Conservation (phyloP, 192 early-diverging fungal species). For the Backusella tuberculispora region DNA sequence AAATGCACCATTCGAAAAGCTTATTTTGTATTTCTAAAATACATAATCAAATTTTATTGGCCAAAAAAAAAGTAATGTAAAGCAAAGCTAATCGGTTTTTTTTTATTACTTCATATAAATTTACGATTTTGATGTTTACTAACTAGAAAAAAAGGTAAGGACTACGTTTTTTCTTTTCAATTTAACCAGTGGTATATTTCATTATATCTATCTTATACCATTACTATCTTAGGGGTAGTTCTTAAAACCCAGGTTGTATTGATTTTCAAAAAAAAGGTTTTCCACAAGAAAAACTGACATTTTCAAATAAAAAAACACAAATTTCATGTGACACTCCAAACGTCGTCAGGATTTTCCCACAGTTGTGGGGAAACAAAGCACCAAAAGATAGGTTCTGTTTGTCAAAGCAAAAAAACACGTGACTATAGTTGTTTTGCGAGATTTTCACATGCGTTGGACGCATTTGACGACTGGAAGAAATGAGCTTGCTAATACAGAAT, state of each 20-base stretch:
- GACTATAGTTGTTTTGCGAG: not conserved
- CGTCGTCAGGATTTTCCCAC: not conserved
- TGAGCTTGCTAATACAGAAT: slow-evolving; percentile 12
- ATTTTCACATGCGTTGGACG: not conserved
- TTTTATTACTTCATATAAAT: too few relatives aligned
- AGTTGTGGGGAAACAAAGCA: not conserved
- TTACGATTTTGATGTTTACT: too few relatives aligned
- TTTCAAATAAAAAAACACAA: not conserved
- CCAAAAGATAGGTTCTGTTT: not conserved
- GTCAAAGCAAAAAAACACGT: not conserved
- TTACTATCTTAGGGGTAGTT: too few relatives aligned
- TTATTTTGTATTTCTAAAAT: too few relatives aligned
- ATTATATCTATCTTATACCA: too few relatives aligned
- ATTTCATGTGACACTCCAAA: not conserved
- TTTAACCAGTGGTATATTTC: too few relatives aligned
- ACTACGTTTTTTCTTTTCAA: too few relatives aligned
- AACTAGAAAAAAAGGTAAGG: too few relatives aligned
- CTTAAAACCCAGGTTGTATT: not conserved
- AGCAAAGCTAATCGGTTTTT: too few relatives aligned
- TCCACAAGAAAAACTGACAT: not conserved
- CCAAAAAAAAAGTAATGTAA: too few relatives aligned
- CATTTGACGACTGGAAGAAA: not conserved
- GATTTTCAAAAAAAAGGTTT: not conserved
- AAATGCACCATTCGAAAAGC: too few relatives aligned
- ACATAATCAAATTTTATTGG: too few relatives aligned